phyloP scores from a whole-genome alignment of 768 basidiomycete species.

The Kwoniella dejecticola region DNA sequence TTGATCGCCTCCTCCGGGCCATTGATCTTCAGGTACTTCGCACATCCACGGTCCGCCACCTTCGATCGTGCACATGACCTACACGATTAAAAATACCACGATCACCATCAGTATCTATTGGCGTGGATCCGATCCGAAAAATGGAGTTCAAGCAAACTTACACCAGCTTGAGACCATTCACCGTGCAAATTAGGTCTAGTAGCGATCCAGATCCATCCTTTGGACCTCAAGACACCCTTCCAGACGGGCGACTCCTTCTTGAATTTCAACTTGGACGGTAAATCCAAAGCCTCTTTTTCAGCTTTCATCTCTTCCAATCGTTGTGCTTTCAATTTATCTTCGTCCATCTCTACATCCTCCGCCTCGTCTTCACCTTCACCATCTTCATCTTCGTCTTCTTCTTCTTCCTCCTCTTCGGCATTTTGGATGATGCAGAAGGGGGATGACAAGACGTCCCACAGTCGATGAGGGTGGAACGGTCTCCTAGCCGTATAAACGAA shows the following conservation, averaged over 20 bases:
- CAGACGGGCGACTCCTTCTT: conserved; percentile 46
- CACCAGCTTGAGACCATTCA: conserved; percentile 55
- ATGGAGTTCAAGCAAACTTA: too few species aligned
- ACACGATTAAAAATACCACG: conserved; percentile 7
- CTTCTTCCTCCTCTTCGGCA: conserved; percentile 31
- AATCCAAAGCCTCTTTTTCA: conserved; percentile 49
- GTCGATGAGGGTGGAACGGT: conserved; percentile 53
- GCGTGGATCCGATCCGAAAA: too few species aligned
- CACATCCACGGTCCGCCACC: conserved; percentile 53
- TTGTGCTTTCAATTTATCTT: conserved; percentile 33
- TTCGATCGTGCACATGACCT: conserved; percentile 49
- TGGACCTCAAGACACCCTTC: conserved; percentile 50
- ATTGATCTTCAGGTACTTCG: conserved; percentile 35
- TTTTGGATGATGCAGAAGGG: conserved; percentile 54
- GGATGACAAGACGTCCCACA: conserved; percentile 49
- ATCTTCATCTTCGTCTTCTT: conserved; percentile 27
- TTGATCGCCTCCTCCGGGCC: conserved; percentile 47
- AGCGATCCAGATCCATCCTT: conserved; percentile 56
- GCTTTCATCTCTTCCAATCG: conserved; percentile 22
- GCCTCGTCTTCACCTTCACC: conserved; percentile 18
- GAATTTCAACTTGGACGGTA: conserved; percentile 37
- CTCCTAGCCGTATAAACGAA: conserved; percentile 54
- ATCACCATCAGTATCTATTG: not conserved
- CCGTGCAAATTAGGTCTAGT: conserved; percentile 48
- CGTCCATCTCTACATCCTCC: conserved; percentile 25